phyloP scores from a whole-genome alignment of 2,329 filamentous ascomycete species.

The Gyromitra esculenta region DNA sequence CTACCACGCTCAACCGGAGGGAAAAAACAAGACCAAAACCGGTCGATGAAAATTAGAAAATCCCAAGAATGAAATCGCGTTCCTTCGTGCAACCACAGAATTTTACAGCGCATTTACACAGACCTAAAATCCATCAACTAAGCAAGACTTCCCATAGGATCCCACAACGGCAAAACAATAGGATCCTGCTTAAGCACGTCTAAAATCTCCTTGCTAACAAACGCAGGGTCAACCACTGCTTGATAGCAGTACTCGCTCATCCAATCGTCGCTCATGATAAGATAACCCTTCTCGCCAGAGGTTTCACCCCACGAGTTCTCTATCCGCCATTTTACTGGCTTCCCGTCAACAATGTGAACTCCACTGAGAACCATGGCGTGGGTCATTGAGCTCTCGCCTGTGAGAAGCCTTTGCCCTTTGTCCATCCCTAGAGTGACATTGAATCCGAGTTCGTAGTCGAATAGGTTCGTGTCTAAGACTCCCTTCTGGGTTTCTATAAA shows the following conservation, averaged over 20 bases:
- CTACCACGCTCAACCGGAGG: not conserved
- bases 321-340: constrained; percentile 80
- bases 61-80: constrained; percentile 2
- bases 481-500: constrained; percentile 74
- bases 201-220: constrained; percentile 71
- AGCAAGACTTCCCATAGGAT: constrained; percentile 80
- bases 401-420: constrained; percentile 78
- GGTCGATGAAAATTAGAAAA: not conserved
- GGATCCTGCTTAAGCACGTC: constrained; percentile 77
- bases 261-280: constrained; percentile 82
- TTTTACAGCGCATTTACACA: constrained; percentile 2
- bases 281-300: constrained; percentile 81
- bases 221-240: constrained; percentile 71
- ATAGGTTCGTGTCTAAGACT: constrained; percentile 81
- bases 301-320: constrained; percentile 84
- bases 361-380: constrained; percentile 92
- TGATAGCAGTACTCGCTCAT: constrained; percentile 62
- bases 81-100: constrained; percentile 7
- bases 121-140: constrained; percentile 58
- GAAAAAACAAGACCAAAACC: not conserved
- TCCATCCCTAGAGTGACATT: constrained; percentile 76
- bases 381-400: constrained; percentile 83
- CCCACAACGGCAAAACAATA: constrained; percentile 78
- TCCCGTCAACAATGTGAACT: constrained; percentile 76
- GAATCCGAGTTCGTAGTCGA: constrained; percentile 85